phyloP scores from a whole-genome alignment of 805 yeast genomes.

The Hanseniaspora thailandica region DNA sequence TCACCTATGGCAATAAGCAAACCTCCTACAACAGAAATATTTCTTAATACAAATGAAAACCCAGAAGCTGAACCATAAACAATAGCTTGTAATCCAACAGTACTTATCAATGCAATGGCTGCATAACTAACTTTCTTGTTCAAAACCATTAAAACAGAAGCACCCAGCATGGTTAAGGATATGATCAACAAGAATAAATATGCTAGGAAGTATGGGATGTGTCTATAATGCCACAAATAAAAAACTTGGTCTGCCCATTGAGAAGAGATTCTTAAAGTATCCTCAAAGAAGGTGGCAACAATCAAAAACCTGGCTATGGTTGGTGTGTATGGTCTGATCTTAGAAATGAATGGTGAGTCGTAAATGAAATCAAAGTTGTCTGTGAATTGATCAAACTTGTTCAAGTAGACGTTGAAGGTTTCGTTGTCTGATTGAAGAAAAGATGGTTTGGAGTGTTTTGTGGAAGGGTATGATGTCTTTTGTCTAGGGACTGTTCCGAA shows the following conservation, averaged over 20 bases:
- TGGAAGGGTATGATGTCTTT: conserved; percentile 4
- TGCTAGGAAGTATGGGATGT: conserved; percentile 65
- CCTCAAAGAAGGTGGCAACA: conserved; percentile 89
- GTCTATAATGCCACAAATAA: conserved; percentile 69
- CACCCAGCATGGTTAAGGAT: conserved; percentile 56
- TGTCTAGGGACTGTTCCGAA: conserved; percentile 2
- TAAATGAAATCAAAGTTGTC: conserved; percentile 43
- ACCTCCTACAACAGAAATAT: conserved; percentile 85
- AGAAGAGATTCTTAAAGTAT: conserved; percentile 64
- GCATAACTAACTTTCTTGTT: conserved; percentile 43
- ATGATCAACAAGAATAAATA: conserved; percentile 56
- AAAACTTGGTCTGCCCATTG: conserved; percentile 90
- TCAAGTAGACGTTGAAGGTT: conserved; percentile 2
- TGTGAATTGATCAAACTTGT: conserved; percentile 37
- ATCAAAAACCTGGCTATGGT: conserved; percentile 78
- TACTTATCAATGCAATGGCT: conserved; percentile 53
- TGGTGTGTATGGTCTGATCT: conserved; percentile 64
- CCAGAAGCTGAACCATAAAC: conserved; percentile 81
- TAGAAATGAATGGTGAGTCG: conserved; percentile 38
- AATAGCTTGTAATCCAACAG: conserved; percentile 71
- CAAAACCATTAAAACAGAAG: conserved; percentile 59
- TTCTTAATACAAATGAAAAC: conserved; percentile 69
- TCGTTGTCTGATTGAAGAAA: conserved; percentile 14
- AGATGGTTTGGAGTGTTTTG: neutral
- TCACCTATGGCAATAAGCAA: conserved; percentile 77